Evolutionary conservation across 139 green algal species (phyloP), one percentile per base, ranked within the genome.

Genomic region (Mesostigma viride): DNA sequence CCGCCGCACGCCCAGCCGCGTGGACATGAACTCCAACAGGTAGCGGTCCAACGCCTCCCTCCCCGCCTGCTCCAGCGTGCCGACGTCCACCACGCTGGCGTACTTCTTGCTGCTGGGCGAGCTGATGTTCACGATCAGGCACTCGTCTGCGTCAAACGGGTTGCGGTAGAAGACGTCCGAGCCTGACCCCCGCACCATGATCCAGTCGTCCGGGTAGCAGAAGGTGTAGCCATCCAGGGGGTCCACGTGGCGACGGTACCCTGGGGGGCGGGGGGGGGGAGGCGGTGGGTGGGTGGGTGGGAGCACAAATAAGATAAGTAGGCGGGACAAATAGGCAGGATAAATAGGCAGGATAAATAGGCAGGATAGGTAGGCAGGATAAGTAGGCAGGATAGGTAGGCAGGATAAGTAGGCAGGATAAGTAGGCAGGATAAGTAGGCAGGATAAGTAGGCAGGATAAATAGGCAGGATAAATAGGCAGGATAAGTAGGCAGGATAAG

Each of bases 21-120:
- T 97, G 35, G 86, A 94, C 89, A 96, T 96, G 67, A 95, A 95
- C 79, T 98, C 92, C 17, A 26, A 83, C 28, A 96, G 64, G 70
- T 85, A 94, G 76, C 91, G 83, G 40, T 87, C 68, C 53, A 90
- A 44, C 0, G 85, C 62, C 2, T 56, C 34, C 17, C 86, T 44
- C 2, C 86, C 91, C 1, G 89, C 88, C 5, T 88, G 77, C 28
- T 88, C 34, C 0, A 91, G 88, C 1, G 68, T 82, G n/a, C 88
- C 88, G 31, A 97, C 74, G 64, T 95, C 88, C 0, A 40, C 68
- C 22, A 96, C 83, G 0, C 67, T 34, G 22, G 20, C 68, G 67
- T 83, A 98, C 31, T 80, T 84, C 2, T 76, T 86, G 8, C 81
- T 86, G 30, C 80, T 94, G 11, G 91, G 90, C 0, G 88, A 96